Base-by-base conservation (phyloP, 106 monocot genomes). In the Dioscorea zingiberensis region DNA sequence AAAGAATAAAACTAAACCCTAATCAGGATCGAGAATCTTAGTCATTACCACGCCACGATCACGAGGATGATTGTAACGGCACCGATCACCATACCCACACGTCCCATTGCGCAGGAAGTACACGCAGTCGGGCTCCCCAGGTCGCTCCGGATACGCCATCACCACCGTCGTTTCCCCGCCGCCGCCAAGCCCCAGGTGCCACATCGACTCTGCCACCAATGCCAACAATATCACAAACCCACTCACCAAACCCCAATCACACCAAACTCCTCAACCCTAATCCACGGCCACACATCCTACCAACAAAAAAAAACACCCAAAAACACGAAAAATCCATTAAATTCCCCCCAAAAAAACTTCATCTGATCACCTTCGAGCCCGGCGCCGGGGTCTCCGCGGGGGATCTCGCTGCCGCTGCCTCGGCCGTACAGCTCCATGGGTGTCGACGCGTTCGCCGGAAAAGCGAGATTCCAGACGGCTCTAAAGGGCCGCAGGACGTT, bases 31-130 rank as follows among this genome's bases (percentile, higher is more conserved):
- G 19, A 51, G 14, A 51, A 7, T 51, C 63, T 22, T 55, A 55
- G 59, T 19, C 25, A 67, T 74, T 60, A 80, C 84, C 58, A 23
- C 38, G 44, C 68, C 48, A 6, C 72, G 85, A 64, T 80, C 75
- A 21, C 84, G 88, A 19, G 97, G 97, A 62, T 98, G 97, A 71
- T 98, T 93, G 75, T 77, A 98, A 8, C 92, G 78, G 51, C 97
- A 98, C 56, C 84, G 74, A 17, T 92, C 92, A 1, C 89, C 92
- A 49, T 80, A 98, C 9, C 82, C 88, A 61, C 97, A 98, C 13
- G 77, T 28, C 9, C 97, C 97, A 8, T 88, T 98, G 22, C 92
- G 88, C 54, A 98, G 46, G 73, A 81, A 98, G 60, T 91, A 89
- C 55, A 62, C 23, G 30, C 97, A 98, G 44, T 88, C 88, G 5